Evolutionary conservation across 2,329 filamentous ascomycete species (phyloP).

Genomic region (Nemania serpens): DNA sequence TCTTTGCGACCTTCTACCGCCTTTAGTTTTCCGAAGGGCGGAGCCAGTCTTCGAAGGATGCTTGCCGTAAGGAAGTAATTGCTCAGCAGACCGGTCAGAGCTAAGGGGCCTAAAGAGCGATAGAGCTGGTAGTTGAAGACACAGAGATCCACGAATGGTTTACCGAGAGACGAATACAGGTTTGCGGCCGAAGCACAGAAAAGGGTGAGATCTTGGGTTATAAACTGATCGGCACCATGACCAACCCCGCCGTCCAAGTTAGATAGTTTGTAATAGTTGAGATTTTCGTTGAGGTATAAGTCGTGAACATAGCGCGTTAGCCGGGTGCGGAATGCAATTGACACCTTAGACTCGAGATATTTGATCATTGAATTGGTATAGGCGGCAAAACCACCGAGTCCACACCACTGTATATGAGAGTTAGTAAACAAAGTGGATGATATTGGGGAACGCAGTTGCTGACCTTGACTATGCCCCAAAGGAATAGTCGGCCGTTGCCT

Average conservation of each 20-base stretch:
- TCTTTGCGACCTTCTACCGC: constrained; percentile 94
- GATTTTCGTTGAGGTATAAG: constrained; percentile 89
- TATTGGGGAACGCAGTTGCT: constrained; percentile 24
- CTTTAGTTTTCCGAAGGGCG: constrained; percentile 95
- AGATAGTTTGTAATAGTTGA: constrained; percentile 94
- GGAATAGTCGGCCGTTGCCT: constrained; percentile 85
- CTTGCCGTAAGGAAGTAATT: constrained; percentile 96
- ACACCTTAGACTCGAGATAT: constrained; percentile 95
- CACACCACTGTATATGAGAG: constrained; percentile 69
- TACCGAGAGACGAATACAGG: constrained; percentile 95
- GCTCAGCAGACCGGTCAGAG: constrained; percentile 80
- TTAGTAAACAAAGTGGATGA: constrained; percentile 19
- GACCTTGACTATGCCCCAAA: constrained; percentile 84
- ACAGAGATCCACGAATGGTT: constrained; percentile 93
- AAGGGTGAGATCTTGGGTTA: constrained; percentile 93
- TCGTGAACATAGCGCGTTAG: constrained; percentile 97
- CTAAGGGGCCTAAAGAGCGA: constrained; percentile 84
- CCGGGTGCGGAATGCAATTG: constrained; percentile 94
- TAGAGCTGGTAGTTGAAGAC: constrained; percentile 99
- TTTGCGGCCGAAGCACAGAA: constrained; percentile 94
- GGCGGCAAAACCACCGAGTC: constrained; percentile 88
- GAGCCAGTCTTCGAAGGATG: constrained; percentile 83
- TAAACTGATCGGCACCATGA: constrained; percentile 92
- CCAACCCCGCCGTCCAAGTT: constrained; percentile 93
- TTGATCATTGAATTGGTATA: constrained; percentile 99